Conservation (phyloP, 768 basidiomycete genomes). For the Amanita brunnescens region DNA sequence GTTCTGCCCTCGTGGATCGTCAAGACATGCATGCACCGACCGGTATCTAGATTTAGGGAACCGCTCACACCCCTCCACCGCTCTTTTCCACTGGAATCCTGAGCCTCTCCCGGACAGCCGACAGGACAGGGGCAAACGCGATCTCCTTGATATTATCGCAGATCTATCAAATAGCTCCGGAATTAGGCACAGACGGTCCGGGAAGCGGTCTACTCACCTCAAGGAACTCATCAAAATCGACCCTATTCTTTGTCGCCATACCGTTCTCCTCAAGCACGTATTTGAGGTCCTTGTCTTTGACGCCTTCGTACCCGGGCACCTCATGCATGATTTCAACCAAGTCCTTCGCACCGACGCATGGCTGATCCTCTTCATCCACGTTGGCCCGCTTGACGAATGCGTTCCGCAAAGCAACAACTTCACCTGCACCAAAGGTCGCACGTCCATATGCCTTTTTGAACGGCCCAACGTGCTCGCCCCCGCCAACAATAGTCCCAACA, state of each 20-base stretch:
- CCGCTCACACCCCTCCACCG: conserved; percentile 39
- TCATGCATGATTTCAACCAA: conserved; percentile 35
- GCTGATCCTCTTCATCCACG: conserved; percentile 20
- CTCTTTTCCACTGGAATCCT: conserved; percentile 49
- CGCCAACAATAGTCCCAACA: conserved; percentile 13
- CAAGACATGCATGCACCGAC: not conserved
- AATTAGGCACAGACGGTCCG: not conserved
- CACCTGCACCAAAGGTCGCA: conserved; percentile 36
- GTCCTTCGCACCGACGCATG: conserved; percentile 26
- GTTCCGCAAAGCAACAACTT: conserved; percentile 29
- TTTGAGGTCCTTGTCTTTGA: conserved; percentile 54
- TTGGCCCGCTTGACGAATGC: conserved; percentile 29
- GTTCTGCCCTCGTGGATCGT: too few relatives aligned
- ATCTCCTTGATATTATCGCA: conserved; percentile 70
- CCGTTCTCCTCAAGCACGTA: conserved; percentile 77
- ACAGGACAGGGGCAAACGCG: conserved; percentile 29
- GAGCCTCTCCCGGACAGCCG: conserved; percentile 17
- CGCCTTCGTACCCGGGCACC: conserved; percentile 49
- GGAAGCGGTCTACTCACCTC: conserved; percentile 45
- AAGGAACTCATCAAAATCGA: conserved; percentile 82
- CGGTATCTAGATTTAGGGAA: not conserved
- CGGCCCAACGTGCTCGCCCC: conserved; percentile 6
- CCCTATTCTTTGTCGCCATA: conserved; percentile 39
- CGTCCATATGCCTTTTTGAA: conserved; percentile 21
- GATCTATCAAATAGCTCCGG: conserved; percentile 32